Conservation (phyloP, 1,139 yeast species). For the Kluyveromyces marxianus region DNA sequence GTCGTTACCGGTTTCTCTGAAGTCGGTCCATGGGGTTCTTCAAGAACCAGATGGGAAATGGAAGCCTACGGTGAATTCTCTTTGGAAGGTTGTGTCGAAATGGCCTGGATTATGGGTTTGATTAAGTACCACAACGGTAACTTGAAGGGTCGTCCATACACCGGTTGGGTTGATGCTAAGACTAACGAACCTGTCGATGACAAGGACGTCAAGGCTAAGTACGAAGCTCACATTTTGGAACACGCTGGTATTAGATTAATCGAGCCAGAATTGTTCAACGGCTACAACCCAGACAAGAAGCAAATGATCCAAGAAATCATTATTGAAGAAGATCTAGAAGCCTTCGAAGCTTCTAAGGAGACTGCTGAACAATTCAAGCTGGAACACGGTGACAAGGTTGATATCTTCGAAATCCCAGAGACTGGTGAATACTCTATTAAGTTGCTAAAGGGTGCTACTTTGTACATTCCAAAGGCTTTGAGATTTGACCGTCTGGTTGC, state of each 20-base stretch:
- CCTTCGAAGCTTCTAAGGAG: slow-evolving; percentile 91
- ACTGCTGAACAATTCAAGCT: slow-evolving; percentile 91
- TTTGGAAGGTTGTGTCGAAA: slow-evolving; percentile 96
- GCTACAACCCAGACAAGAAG: slow-evolving; percentile 92
- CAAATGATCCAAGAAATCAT: slow-evolving; percentile 90
- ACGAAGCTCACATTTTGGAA: slow-evolving; percentile 78
- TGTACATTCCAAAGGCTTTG: slow-evolving; percentile 90
- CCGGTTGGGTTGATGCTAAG: slow-evolving; percentile 97
- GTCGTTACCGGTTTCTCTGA: slow-evolving; percentile 97
- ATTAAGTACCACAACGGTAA: slow-evolving; percentile 91
- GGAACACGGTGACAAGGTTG: slow-evolving; percentile 92
- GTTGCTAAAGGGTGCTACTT: slow-evolving; percentile 86
- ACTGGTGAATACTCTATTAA: slow-evolving; percentile 89
- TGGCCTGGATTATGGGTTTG: slow-evolving; percentile 99
- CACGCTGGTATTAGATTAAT: slow-evolving; percentile 95
- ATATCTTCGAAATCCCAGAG: slow-evolving; percentile 80
- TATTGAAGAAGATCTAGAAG: slow-evolving; percentile 90
- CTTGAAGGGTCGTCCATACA: slow-evolving; percentile 77
- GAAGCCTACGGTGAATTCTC: slow-evolving; percentile 93
- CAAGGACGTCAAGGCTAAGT: slow-evolving; percentile 83
- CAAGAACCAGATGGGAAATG: slow-evolving; percentile 99
- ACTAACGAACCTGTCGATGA: slow-evolving; percentile 90
- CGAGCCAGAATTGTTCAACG: slow-evolving; percentile 90
- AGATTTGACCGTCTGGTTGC: slow-evolving; percentile 94
- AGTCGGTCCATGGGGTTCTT: slow-evolving; percentile 99